Evolutionary conservation across 148 eudicot species (phyloP).

Genomic region (Selenicereus undatus): DNA sequence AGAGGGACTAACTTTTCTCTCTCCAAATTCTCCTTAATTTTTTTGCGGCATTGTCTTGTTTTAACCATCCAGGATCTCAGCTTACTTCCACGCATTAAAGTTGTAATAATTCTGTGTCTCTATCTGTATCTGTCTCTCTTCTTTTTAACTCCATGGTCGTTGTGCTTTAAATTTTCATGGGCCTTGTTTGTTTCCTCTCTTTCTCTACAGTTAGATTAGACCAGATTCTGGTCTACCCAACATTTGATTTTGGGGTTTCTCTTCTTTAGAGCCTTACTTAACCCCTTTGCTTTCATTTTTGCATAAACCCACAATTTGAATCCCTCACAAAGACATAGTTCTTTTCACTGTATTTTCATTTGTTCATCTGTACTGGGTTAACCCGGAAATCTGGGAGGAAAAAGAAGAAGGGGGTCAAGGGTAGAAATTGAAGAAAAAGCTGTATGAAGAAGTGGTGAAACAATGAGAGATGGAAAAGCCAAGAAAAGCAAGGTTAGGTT

Average conservation of each 20-base stretch:
- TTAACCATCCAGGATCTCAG: constrained; percentile 31
- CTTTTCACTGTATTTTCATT: neutral
- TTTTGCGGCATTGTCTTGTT: constrained; percentile 43
- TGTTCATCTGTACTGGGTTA: neutral
- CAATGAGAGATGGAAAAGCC: constrained; percentile 79
- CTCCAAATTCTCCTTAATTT: constrained; percentile 8
- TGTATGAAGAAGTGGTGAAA: constrained; percentile 66
- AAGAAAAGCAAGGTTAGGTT: constrained; percentile 80
- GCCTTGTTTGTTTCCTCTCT: constrained; percentile 4
- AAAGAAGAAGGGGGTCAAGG: constrained; percentile 12
- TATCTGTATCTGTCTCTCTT: neutral
- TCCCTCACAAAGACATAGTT: neutral
- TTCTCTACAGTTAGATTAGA: neutral
- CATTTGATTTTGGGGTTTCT: neutral
- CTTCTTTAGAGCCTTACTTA: constrained; percentile 10
- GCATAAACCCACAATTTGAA: constrained; percentile 5
- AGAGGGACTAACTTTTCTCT: neutral
- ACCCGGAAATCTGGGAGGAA: neutral
- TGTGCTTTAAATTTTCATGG: constrained; percentile 17
- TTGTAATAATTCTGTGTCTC: neutral
- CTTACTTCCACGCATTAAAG: constrained; percentile 32
- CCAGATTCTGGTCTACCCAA: neutral
- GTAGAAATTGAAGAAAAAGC: constrained; percentile 15
- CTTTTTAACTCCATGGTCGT: constrained; percentile 11
- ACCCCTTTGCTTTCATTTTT: neutral